These are phyloP conservation scores for Xerophyta viscosa DNA, from an alignment of 106 monocot species.

Conservation along the genomic window DNA sequence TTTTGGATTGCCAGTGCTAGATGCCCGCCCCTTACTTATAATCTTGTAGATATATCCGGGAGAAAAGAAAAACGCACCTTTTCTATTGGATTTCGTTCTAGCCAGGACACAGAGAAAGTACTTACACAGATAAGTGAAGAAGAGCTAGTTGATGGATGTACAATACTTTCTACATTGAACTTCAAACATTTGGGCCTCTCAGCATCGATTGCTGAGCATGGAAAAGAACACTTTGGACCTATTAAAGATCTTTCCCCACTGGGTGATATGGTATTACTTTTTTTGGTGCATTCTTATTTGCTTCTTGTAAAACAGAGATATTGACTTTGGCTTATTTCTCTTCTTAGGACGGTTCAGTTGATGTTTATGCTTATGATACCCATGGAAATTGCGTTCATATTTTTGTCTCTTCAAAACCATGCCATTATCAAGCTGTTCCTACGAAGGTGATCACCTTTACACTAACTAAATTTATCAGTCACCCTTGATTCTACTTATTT, in stretches of 20 bases:
- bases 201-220: conserved; percentile 41
- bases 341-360: conserved; percentile 82
- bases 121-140: conserved; percentile 56
- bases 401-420: conserved; percentile 83
- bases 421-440: conserved; percentile 77
- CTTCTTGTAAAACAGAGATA: neutral
- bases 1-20: conserved; percentile 85
- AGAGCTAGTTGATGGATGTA: conserved; percentile 75
- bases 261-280: conserved; percentile 71
- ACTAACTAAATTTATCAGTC: neutral
- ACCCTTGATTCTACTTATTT: neutral
- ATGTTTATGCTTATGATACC: conserved; percentile 72
- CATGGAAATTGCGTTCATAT: conserved; percentile 68
- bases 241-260: conserved; percentile 68
- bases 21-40: conserved; percentile 73
- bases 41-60: conserved; percentile 36
- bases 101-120: conserved; percentile 30
- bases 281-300: neutral
- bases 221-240: conserved; percentile 45
- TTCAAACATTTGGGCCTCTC: conserved; percentile 68
- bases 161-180: conserved; percentile 74
- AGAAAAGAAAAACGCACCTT: conserved; percentile 39
- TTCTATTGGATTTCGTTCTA: conserved; percentile 20
- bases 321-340: conserved; percentile 5
- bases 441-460: conserved; percentile 56